Base-by-base conservation (phyloP, 176 grass and related monocot species). In the Elymus sibiricus region DNA sequence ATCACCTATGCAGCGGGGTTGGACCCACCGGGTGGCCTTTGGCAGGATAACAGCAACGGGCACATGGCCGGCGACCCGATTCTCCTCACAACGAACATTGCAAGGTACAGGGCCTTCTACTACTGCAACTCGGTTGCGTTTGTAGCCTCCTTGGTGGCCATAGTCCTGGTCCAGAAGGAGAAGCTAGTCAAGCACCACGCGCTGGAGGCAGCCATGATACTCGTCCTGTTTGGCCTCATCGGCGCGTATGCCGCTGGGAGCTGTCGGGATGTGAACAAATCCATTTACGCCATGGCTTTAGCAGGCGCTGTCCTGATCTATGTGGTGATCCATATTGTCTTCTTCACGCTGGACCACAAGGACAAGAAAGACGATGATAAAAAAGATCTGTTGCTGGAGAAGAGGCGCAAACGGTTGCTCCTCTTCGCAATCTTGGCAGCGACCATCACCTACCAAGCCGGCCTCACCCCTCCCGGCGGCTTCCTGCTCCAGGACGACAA, bases 61-160 rank as follows among this genome's bases (percentile, higher is more conserved):
- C 82, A 92, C 51, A 21, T 4, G 15, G 35, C 38, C 9, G 79
- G 79, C 2, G 49, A 69, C 39, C 32, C 79, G 6, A 55, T 55
- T 1, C 51, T 55, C 51, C 17, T 55, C 51, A 55, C 51, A 1
- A 55, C 6, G 0, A 4, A 79, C 49, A 0, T 14, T 8, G 3
- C 1, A 4, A 61, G 40, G 17, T 92, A 92, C 66, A 51, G 16
- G 16, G 73, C 1, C 0, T 91, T 91, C 81, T 91, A 38, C 76
- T 84, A 80, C 70, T 84, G 78, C 72, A 92, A 92, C 76, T 72
- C 86, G 0, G 64, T 26, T 0, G 90, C 90, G 17, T 89, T 92
- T 5, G 79, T 86, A 42, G 15, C 79, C 3, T 92, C 90, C 7
- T 11, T 92, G 3, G 19, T 86, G 24, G 87, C 82, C 59, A 44